Conservation (phyloP, 78 protist species). For the Cyanophora paradoxa region DNA sequence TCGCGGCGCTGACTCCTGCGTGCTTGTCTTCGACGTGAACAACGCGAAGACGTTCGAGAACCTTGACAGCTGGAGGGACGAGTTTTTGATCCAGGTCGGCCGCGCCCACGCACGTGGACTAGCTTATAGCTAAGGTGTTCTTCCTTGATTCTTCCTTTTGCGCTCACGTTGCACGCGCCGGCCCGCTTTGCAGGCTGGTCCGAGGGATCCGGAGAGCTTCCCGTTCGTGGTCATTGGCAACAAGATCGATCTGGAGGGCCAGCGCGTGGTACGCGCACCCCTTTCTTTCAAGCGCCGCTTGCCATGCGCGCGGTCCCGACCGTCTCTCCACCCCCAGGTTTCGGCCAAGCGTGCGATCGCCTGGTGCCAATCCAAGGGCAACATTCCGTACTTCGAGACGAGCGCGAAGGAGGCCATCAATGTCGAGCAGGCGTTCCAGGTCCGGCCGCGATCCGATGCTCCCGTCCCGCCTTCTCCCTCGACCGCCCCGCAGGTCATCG, state of each 20-base stretch:
- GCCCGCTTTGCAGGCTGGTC: slow-evolving; percentile 84
- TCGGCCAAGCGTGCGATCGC: slow-evolving; percentile 79
- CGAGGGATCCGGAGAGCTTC: slow-evolving; percentile 90
- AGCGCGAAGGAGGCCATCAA: slow-evolving; percentile 96
- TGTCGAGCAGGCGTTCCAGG: slow-evolving; percentile 98
- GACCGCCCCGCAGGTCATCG: slow-evolving; percentile 77
- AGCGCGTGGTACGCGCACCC: slow-evolving; percentile 58
- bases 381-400: slow-evolving; percentile 96
- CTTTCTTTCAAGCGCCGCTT: neutral
- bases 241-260: slow-evolving; percentile 90
- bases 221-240: slow-evolving; percentile 97
- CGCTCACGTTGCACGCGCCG: no score
- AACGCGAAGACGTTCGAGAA: slow-evolving; percentile 87
- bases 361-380: slow-evolving; percentile 89
- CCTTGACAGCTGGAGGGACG: slow-evolving; percentile 95
- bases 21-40: slow-evolving; percentile 92
- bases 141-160: no score
- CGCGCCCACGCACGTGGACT: no score
- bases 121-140: no score
- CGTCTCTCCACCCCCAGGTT: slow-evolving; percentile 20
- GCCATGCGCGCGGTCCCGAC: neutral
- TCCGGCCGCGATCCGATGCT: no score
- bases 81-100: slow-evolving; percentile 91
- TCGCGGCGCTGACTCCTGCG: slow-evolving; percentile 98
- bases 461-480: no score